phyloP scores from a whole-genome alignment of 2,329 filamentous ascomycete species.

The Westerdykella sp. region DNA sequence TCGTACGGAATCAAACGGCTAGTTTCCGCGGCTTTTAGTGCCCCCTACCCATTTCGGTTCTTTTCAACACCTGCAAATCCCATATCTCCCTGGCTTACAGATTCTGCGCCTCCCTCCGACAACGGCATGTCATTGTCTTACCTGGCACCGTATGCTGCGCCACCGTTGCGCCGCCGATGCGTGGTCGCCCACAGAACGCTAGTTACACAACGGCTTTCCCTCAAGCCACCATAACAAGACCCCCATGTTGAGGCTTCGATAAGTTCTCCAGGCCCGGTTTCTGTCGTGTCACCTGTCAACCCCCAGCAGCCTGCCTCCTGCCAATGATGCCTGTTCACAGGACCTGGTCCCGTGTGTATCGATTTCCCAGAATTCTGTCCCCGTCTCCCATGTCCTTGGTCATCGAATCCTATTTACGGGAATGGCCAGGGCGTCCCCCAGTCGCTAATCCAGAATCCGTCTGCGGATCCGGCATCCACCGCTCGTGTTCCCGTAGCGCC shows the following conservation, averaged over 20 bases:
- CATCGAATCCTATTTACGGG: neutral
- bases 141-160: no score
- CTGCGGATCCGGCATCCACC: conserved; percentile 14
- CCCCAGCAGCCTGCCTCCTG: neutral
- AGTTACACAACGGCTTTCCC: no score
- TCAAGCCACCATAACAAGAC: neutral
- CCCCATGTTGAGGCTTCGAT: neutral
- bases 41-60: no score
- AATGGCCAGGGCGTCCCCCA: neutral
- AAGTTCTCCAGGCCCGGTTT: neutral
- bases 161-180: no score
- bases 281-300: neutral
- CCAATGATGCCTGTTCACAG: conserved; percentile 1
- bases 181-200: no score
- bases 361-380: neutral
- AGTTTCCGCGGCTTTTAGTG: no score
- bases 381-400: neutral
- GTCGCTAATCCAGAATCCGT: neutral
- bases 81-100: no score
- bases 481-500: conserved; percentile 9
- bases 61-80: no score
- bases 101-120: no score
- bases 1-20: no score
- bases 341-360: conserved; percentile 5
- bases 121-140: no score